Conservation (phyloP, 1,284 basidiomycete genomes). For the Cryptococcus neoformans region DNA sequence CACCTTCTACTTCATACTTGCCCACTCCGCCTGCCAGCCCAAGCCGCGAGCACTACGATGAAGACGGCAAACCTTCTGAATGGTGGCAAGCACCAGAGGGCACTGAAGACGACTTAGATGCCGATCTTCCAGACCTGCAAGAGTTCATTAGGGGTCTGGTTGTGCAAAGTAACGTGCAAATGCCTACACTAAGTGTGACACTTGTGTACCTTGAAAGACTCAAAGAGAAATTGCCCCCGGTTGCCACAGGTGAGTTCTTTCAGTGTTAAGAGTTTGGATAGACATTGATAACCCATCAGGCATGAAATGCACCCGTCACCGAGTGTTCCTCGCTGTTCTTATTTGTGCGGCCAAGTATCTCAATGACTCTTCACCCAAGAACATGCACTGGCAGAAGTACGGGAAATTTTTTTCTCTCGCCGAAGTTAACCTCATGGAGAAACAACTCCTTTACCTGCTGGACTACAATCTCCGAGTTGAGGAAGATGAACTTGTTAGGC, state of each 20-base stretch:
- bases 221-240: conserved; percentile 70
- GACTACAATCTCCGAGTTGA: conserved; percentile 58
- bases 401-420: conserved; percentile 60
- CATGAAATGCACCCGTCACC: conserved; percentile 88
- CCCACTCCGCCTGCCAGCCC: conserved; percentile 61
- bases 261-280: not conserved
- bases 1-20: conserved; percentile 24
- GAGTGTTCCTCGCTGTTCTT: conserved; percentile 92
- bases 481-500: conserved; percentile 66
- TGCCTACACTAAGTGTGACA: conserved; percentile 88
- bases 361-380: conserved; percentile 94
- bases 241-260: conserved; percentile 69
- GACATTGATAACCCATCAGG: conserved; percentile 52
- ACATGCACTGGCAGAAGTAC: conserved; percentile 83
- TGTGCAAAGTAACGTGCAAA: conserved; percentile 82
- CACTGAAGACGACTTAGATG: conserved; percentile 26
- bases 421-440: conserved; percentile 92
- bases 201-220: conserved; percentile 90
- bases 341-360: conserved; percentile 97
- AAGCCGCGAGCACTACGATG: conserved; percentile 46
- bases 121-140: conserved; percentile 64
- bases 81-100: conserved; percentile 44
- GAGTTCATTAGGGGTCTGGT: conserved; percentile 84
- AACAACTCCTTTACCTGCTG: conserved; percentile 83
- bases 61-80: conserved; percentile 33